These are phyloP conservation scores for Aspergillus nanangensis DNA, from an alignment of 495 filamentous ascomycete genomes.

Conservation along the genomic window DNA sequence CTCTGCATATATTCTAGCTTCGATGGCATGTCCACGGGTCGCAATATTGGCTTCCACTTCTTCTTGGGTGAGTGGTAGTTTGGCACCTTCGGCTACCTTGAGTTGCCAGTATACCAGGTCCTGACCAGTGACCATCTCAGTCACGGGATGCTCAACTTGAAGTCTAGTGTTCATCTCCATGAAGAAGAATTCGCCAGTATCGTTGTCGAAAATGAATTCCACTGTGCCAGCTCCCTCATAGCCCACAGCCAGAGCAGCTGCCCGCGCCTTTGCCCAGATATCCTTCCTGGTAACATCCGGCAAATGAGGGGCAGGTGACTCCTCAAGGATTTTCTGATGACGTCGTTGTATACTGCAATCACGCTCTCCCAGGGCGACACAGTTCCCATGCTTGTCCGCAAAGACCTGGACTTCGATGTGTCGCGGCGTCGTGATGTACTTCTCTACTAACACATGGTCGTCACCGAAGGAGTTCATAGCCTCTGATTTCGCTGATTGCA, in stretches of 20 bases:
- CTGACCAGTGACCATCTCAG: slow-evolving; percentile 92
- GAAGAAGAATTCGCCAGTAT: slow-evolving; percentile 91
- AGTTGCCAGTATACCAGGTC: slow-evolving; percentile 98
- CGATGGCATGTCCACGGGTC: slow-evolving; percentile 80
- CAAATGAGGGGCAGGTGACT: slow-evolving; percentile 87
- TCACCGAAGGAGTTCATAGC: slow-evolving; percentile 90
- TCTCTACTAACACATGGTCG: slow-evolving; percentile 94
- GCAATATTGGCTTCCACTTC: slow-evolving; percentile 74
- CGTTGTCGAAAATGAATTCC: slow-evolving; percentile 98
- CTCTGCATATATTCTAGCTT: slow-evolving; percentile 95
- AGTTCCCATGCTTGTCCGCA: slow-evolving; percentile 83
- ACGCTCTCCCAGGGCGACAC: slow-evolving; percentile 77
- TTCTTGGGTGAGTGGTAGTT: slow-evolving; percentile 79
- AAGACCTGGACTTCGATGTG: slow-evolving; percentile 99
- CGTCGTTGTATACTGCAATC: slow-evolving; percentile 85
- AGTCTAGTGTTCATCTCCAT: slow-evolving; percentile 99
- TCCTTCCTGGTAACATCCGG: slow-evolving; percentile 75
- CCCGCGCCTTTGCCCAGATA: slow-evolving; percentile 88
- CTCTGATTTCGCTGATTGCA: slow-evolving; percentile 86
- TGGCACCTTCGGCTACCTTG: slow-evolving; percentile 80
- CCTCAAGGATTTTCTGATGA: slow-evolving; percentile 97
- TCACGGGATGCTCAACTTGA: slow-evolving; percentile 97
- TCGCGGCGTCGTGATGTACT: slow-evolving; percentile 88
- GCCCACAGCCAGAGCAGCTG: slow-evolving; percentile 84
- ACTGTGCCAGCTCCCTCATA: slow-evolving; percentile 97